phyloP scores from a whole-genome alignment of 306 rosid genomes.

The Dryas octopetala region DNA sequence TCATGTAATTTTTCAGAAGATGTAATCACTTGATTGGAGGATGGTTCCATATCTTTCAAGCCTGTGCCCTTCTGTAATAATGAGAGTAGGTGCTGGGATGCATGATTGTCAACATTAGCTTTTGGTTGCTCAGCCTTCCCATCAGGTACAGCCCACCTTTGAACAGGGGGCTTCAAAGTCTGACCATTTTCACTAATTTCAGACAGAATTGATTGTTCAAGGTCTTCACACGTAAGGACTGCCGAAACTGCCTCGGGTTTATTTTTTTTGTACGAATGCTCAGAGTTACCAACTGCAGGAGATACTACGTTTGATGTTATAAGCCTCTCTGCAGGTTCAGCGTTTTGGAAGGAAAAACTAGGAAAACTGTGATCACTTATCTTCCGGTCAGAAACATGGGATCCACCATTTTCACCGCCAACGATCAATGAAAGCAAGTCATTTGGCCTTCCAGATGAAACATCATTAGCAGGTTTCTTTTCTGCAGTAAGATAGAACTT shows the following conservation, averaged over 20 bases:
- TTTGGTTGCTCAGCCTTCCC: slow-evolving; percentile 46
- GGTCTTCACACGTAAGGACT: slow-evolving; percentile 91
- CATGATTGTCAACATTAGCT: slow-evolving; percentile 57
- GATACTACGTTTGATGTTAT: slow-evolving; percentile 37
- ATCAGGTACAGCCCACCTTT: slow-evolving; percentile 43
- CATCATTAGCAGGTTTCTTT: slow-evolving; percentile 52
- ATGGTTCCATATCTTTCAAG: slow-evolving; percentile 38
- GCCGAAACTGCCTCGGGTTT: slow-evolving; percentile 58
- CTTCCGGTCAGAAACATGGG: slow-evolving; percentile 41
- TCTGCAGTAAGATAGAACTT: slow-evolving; percentile 49
- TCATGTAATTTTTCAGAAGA: slow-evolving; percentile 38
- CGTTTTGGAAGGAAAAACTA: slow-evolving; percentile 40
- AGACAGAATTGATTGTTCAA: slow-evolving; percentile 87
- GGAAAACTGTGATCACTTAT: slow-evolving; percentile 38
- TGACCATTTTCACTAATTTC: slow-evolving; percentile 55
- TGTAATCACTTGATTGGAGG: slow-evolving; percentile 32
- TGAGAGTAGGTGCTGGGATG: slow-evolving; percentile 84
- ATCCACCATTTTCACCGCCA: slow-evolving; percentile 67
- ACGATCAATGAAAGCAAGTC: slow-evolving; percentile 80
- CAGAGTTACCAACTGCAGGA: slow-evolving; percentile 41
- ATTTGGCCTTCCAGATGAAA: slow-evolving; percentile 55
- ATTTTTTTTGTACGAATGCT: slow-evolving; percentile 43
- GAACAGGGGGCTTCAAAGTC: slow-evolving; percentile 36
- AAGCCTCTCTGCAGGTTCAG: slow-evolving; percentile 44
- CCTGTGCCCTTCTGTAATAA: slow-evolving; percentile 72